Evolutionary conservation across 2,329 filamentous ascomycete genomes (phyloP).

Genomic region (Tolypocladium tundrense): DNA sequence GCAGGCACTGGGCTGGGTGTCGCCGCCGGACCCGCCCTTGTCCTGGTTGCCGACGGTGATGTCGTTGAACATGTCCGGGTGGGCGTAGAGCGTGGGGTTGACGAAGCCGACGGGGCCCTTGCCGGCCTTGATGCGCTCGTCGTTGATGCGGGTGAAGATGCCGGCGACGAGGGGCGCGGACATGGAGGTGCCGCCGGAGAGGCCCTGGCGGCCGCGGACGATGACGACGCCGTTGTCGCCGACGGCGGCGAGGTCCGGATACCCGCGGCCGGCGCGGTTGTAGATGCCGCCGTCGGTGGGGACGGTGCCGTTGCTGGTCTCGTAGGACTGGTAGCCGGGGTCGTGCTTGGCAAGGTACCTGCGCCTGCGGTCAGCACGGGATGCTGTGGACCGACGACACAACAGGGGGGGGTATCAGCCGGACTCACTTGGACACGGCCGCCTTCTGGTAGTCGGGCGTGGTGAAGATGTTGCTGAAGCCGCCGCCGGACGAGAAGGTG

Average conservation of each 20-base stretch:
- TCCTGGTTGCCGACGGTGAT: slow-evolving; percentile 8
- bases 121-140: slow-evolving; percentile 15
- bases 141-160: slow-evolving; percentile 23
- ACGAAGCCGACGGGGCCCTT: slow-evolving; percentile 21
- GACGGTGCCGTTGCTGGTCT: neutral
- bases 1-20: slow-evolving; percentile 5
- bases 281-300: neutral
- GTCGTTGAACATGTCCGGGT: slow-evolving; percentile 8
- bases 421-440: slow-evolving; percentile 10
- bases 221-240: slow-evolving; percentile 16
- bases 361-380: slow-evolving; percentile 4
- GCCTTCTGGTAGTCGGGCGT: slow-evolving; percentile 35
- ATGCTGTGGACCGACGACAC: neutral
- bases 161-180: slow-evolving; percentile 22
- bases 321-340: neutral
- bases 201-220: slow-evolving; percentile 27
- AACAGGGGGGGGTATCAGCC: too few species aligned
- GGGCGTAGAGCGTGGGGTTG: slow-evolving; percentile 17
- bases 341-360: slow-evolving; percentile 1
- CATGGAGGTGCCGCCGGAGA: slow-evolving; percentile 38
- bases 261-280: neutral
- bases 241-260: neutral
- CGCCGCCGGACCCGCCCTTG: slow-evolving; percentile 5
- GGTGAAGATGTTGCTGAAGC: slow-evolving; percentile 38
- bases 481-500: slow-evolving; percentile 35